Evolutionary conservation across 2,329 filamentous ascomycete genomes (phyloP).

Genomic region (Plectosphaerella sp.): DNA sequence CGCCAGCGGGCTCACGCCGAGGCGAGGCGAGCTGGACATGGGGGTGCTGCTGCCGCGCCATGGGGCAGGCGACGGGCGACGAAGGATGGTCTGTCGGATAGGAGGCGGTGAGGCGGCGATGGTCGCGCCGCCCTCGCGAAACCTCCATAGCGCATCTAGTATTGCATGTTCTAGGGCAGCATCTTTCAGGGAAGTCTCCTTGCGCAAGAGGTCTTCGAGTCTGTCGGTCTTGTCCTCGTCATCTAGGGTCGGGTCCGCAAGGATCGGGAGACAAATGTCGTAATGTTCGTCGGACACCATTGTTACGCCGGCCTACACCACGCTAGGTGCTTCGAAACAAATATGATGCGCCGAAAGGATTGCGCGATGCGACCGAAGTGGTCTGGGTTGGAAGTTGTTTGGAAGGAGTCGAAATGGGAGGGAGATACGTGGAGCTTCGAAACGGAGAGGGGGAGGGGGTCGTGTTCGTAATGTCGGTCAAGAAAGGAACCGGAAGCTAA

Average conservation of each 20-base stretch:
- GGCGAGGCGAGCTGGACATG: constrained; percentile 74
- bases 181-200: constrained; percentile 71
- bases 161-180: constrained; percentile 82
- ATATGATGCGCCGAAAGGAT: too few relatives aligned
- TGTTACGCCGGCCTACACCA: constrained; percentile 23
- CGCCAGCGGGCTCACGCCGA: constrained; percentile 76
- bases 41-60: constrained; percentile 86
- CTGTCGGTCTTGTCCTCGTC: constrained; percentile 95
- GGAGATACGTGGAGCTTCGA: background rate
- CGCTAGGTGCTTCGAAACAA: too few relatives aligned
- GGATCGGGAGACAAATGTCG: constrained; percentile 83
- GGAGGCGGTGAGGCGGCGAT: constrained; percentile 70
- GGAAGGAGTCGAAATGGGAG: background rate
- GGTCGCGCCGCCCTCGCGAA: constrained; percentile 61
- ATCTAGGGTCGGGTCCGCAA: constrained; percentile 76
- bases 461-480: too few relatives aligned
- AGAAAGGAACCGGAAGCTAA: too few relatives aligned
- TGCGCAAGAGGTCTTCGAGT: constrained; percentile 74
- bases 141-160: constrained; percentile 85
- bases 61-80: constrained; percentile 85
- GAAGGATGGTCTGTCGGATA: constrained; percentile 82
- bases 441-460: background rate
- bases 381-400: constrained; percentile 1
- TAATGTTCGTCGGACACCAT: constrained; percentile 95
- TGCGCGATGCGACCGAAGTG: constrained; percentile 5